Percentiles rank a stretch among this genome's conserved stretches.
These are phyloP conservation scores for Cornus controversa DNA, from an alignment of 148 eudicot genomes.

Conservation along the genomic window DNA sequence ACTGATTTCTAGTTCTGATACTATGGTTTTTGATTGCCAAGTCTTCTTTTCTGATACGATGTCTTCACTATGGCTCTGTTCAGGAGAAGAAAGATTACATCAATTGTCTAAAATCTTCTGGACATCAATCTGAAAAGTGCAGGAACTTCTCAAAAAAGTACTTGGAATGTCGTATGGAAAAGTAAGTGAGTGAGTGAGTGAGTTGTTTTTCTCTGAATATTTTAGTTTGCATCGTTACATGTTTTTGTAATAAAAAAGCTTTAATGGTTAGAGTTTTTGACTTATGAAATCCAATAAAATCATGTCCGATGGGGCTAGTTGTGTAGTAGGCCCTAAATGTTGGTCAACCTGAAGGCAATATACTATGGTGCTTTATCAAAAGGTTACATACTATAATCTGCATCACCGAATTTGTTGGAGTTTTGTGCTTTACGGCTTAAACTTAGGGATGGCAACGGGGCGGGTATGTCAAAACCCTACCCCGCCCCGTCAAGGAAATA, in stretches of 20 bases:
- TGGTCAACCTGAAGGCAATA: background rate
- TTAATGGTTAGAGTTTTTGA: background rate
- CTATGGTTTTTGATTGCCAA: background rate
- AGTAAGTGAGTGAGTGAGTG: slow-evolving; percentile 84
- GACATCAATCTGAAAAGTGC: slow-evolving; percentile 86
- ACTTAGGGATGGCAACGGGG: too few relatives aligned
- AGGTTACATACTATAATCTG: background rate
- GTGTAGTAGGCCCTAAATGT: background rate
- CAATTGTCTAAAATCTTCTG: slow-evolving; percentile 62
- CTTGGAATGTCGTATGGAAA: slow-evolving; percentile 89
- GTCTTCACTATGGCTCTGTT: slow-evolving; percentile 2
- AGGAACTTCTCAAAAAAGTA: slow-evolving; percentile 75
- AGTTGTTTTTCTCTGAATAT: background rate
- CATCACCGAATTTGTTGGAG: background rate
- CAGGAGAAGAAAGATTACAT: slow-evolving; percentile 88
- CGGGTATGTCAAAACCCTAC: too few relatives aligned
- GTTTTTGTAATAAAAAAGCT: background rate
- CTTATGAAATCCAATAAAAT: background rate
- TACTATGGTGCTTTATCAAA: background rate
- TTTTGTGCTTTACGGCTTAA: background rate
- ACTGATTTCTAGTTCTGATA: background rate
- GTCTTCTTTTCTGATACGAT: background rate
- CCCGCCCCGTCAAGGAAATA: too few relatives aligned
- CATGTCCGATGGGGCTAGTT: background rate
- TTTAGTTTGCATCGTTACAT: background rate